Percentiles rank a stretch among this genome's conserved stretches.
Conservation (phyloP, 768 basidiomycete species). For the Rhodosporidiobolus sp. region DNA sequence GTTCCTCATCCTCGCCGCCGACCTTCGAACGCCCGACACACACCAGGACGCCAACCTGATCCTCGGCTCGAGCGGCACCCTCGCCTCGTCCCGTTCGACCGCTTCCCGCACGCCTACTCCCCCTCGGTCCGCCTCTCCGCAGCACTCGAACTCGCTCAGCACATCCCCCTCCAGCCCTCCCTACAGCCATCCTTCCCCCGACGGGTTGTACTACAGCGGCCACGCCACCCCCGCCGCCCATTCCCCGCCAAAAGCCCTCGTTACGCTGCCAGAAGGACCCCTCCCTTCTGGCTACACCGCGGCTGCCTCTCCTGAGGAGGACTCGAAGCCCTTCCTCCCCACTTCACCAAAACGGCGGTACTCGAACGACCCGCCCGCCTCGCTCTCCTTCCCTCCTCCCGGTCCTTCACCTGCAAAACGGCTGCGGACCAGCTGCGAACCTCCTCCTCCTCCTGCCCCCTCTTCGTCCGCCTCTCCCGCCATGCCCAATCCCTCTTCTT, state of each 20-base stretch:
- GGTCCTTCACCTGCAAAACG: not conserved
- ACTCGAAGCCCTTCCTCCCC: too few relatives aligned
- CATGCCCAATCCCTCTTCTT: constrained; percentile 42
- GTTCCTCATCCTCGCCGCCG: constrained; percentile 87
- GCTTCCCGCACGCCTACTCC: constrained; percentile 1
- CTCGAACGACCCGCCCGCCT: not conserved
- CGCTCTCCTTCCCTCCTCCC: not conserved
- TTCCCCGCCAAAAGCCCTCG: not conserved
- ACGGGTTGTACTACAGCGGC: not conserved
- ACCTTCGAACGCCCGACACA: constrained; percentile 82
- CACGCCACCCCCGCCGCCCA: too few relatives aligned
- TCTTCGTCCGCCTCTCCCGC: not conserved
- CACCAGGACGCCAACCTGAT: constrained; percentile 84
- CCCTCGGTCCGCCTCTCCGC: constrained; percentile 23
- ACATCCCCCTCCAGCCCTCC: not conserved
- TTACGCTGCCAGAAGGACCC: not conserved
- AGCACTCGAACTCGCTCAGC: constrained; percentile 15
- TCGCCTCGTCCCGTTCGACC: constrained; percentile 53
- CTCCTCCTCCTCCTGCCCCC: not conserved
- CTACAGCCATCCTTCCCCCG: not conserved
- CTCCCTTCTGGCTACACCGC: not conserved
- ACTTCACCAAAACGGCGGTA: not conserved
- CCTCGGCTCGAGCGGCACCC: constrained; percentile 59
- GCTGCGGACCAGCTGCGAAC: not conserved
- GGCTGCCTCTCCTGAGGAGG: not conserved